Percentiles rank a stretch among this genome's conserved stretches.
Conservation (phyloP, 2,329 filamentous ascomycete genomes). For the Scedosporium boydii region DNA sequence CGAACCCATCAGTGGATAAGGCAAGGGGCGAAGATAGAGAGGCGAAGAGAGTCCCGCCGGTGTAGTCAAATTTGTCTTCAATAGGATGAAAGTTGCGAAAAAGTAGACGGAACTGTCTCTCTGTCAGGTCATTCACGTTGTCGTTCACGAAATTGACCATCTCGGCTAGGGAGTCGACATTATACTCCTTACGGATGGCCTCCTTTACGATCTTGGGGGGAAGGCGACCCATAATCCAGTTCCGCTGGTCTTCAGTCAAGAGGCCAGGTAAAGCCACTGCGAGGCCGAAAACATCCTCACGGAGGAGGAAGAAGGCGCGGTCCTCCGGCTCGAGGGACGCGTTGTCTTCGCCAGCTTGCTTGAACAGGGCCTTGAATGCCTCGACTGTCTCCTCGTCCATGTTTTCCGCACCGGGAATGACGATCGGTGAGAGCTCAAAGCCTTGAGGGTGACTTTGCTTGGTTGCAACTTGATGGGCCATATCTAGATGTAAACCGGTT, state of each 20-base stretch:
- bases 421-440: not conserved
- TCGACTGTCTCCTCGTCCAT: not conserved
- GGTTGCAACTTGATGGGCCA: not conserved
- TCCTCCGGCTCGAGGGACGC: not conserved
- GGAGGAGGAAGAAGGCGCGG: not conserved
- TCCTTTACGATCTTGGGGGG: not conserved
- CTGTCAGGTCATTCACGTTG: not conserved
- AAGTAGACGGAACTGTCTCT: not conserved
- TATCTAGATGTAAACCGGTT: not conserved
- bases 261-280: not conserved
- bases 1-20: not conserved
- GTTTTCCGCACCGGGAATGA: not conserved
- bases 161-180: not conserved
- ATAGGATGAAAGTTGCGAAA: not conserved
- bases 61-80: not conserved
- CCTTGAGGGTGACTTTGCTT: not conserved
- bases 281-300: constrained; percentile 1
- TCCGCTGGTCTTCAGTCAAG: not conserved
- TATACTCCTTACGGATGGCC: not conserved
- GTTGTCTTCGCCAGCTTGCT: not conserved
- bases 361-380: not conserved
- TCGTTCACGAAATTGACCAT: not conserved
- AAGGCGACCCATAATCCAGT: not conserved
- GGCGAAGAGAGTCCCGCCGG: not conserved
- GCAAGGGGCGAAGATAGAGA: not conserved